Evolutionary conservation across 2,329 filamentous ascomycete species (phyloP), one percentile per base, ranked within the genome.

Genomic region (Penicillium crustosum): DNA sequence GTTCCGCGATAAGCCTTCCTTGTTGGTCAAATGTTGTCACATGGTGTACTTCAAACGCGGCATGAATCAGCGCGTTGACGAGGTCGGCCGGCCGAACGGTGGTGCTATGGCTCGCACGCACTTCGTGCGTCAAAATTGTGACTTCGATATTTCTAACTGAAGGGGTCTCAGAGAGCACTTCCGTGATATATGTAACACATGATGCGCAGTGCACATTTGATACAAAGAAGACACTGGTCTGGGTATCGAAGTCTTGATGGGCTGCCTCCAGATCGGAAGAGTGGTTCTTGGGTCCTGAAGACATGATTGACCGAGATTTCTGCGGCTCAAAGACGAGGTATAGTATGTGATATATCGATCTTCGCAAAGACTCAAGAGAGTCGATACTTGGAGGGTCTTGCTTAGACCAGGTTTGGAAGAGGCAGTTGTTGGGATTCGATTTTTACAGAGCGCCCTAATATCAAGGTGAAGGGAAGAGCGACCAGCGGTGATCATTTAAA

Each of bases 151-250:
- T 61, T 12, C 61, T 61, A 45, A 78, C 69, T 5, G 75, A 68
- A 15, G 66, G 66, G 6, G 73, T 66, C 42, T 73, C 69, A 0
- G 69, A 71, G 1, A 81, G 68, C n/a, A 79, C 70, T 64, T 78
- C 76, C 35, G 73, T 73, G 47, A 78, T 74, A 62, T 79, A 77
- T 45, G 77, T 68, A 23, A 81, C 76, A 57, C 79, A 81, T 21
- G 78, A 80, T 17, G 78, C 68, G 63, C 79, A 81, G 64, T 81
- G 79, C 39, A 81, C 74, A 58, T 81, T 81, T 57, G 75, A 77
- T 49, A 79, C 77, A 55, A 79, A 75, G 31, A 80, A 74, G 23
- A 73, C 62, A 59, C 70, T 74, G 50, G 55, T 64, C 50, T 63
- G 63, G 8, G 29, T 49, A 36, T 56, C 39, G 6, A 12, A 13